phyloP scores from a whole-genome alignment of 163 green algal species.

The Chlamydomonas reinhardtii region DNA sequence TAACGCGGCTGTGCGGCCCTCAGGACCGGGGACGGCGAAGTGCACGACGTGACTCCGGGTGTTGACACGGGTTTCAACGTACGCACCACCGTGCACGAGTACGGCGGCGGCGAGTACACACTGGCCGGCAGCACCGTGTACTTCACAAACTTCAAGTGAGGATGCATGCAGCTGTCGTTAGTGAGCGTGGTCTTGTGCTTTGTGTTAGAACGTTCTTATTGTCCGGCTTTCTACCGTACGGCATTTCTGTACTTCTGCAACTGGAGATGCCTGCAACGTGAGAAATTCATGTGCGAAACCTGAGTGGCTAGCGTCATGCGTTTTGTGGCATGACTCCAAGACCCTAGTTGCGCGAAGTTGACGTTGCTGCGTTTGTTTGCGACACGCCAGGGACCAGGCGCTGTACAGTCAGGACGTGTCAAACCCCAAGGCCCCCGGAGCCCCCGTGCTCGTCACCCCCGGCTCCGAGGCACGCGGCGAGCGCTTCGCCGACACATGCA shows the following conservation, averaged over 20 bases:
- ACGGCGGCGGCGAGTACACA: conserved; percentile 77
- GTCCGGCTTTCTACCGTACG: too few relatives aligned
- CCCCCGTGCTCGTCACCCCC: conserved; percentile 17
- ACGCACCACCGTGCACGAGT: conserved; percentile 84
- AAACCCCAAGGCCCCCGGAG: neutral
- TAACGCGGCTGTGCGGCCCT: too few relatives aligned
- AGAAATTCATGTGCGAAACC: too few relatives aligned
- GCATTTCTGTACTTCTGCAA: too few relatives aligned
- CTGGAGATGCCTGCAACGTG: too few relatives aligned
- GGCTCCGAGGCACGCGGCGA: conserved; percentile 43
- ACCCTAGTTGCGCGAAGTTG: too few relatives aligned
- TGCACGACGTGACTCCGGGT: conserved; percentile 72
- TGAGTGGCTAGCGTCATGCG: too few relatives aligned
- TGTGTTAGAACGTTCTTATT: too few relatives aligned
- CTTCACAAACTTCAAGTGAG: conserved; percentile 84
- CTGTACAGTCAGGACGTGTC: conserved; percentile 34
- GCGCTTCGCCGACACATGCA: conserved; percentile 73
- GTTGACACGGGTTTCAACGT: conserved; percentile 73
- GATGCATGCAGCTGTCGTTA: too few relatives aligned
- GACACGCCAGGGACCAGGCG: conserved; percentile 32
- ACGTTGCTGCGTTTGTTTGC: too few relatives aligned
- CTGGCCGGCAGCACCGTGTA: conserved; percentile 60
- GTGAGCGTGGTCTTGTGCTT: too few relatives aligned
- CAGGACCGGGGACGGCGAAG: conserved; percentile 4
- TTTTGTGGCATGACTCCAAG: too few relatives aligned